phyloP scores from a whole-genome alignment of 352 stramenopile genomes.

The Vaucheria bursata region DNA sequence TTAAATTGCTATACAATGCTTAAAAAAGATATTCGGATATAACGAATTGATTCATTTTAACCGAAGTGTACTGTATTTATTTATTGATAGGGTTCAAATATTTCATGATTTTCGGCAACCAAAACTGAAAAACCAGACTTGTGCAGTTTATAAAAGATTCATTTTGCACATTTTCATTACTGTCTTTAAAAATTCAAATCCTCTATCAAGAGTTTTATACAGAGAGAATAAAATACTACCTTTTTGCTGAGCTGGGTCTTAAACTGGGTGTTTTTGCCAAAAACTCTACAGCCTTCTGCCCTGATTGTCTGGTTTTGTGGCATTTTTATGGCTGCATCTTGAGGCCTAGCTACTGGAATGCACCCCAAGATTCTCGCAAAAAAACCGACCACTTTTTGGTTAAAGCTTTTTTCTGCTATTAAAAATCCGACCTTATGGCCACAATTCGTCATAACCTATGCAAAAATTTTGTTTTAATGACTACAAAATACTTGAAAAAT shows the following conservation, averaged over 20 bases:
- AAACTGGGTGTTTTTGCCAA: constrained; percentile 58
- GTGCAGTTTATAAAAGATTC: no score
- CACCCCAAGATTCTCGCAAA: constrained; percentile 84
- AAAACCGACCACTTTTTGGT: constrained; percentile 82
- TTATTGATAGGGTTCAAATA: no score
- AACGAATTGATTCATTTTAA: no score
- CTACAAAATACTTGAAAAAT: neutral
- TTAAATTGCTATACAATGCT: no score
- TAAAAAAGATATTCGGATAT: no score
- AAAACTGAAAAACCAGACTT: no score
- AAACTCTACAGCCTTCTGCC: constrained; percentile 47
- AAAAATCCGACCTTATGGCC: constrained; percentile 90
- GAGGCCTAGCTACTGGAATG: constrained; percentile 77
- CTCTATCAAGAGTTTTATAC: no score
- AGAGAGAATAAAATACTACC: no score
- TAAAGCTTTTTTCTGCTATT: constrained; percentile 91
- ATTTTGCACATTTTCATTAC: no score
- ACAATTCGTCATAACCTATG: constrained; percentile 65
- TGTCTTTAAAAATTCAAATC: no score
- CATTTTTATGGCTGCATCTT: constrained; percentile 39
- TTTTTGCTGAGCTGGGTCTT: constrained; percentile 21
- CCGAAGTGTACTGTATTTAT: no score
- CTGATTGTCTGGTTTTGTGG: constrained; percentile 50
- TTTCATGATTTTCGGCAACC: no score
- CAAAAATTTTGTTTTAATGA: neutral